These are phyloP conservation scores for Phlegmacium glaucopus DNA, from an alignment of 768 basidiomycete genomes.

Conservation along the genomic window DNA sequence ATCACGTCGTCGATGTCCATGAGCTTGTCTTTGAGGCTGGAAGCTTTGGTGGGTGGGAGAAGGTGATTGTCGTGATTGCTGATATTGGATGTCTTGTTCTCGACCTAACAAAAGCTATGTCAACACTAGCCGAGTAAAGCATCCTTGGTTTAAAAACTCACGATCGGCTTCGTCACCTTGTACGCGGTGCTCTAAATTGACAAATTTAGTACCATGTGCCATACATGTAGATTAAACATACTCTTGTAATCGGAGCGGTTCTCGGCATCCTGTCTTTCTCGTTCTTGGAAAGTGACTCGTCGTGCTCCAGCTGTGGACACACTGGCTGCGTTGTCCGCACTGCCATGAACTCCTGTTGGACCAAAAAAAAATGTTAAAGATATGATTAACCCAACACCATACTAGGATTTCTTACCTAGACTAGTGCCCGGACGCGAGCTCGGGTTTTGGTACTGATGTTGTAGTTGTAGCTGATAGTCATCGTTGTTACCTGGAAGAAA, in stretches of 20 bases:
- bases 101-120: constrained; percentile 16
- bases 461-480: constrained; percentile 35
- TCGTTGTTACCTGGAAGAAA: constrained; percentile 27
- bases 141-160: constrained; percentile 17
- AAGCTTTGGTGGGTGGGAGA: constrained; percentile 35
- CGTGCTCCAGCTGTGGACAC: constrained; percentile 26
- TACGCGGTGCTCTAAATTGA: constrained; percentile 30
- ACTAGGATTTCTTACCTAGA: constrained; percentile 17
- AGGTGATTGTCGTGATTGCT: constrained; percentile 48
- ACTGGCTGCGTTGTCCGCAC: no score
- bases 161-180: constrained; percentile 41
- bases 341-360: no score
- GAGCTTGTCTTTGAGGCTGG: constrained; percentile 22
- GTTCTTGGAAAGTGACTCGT: constrained; percentile 35
- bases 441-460: constrained; percentile 30
- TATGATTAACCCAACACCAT: no score
- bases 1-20: constrained; percentile 63
- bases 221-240: constrained; percentile 18
- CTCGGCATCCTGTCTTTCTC: constrained; percentile 39
- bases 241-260: constrained; percentile 42
- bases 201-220: constrained; percentile 2
- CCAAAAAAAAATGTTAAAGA: no score
- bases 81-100: constrained; percentile 18
- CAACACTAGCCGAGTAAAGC: constrained; percentile 10
- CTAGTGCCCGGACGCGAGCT: constrained; percentile 34